A percentile compares a stretch with the other conserved stretches of the same genome.
Evolutionary conservation across 495 filamentous ascomycete species (phyloP).

Genomic region (Penicillium lividum): DNA sequence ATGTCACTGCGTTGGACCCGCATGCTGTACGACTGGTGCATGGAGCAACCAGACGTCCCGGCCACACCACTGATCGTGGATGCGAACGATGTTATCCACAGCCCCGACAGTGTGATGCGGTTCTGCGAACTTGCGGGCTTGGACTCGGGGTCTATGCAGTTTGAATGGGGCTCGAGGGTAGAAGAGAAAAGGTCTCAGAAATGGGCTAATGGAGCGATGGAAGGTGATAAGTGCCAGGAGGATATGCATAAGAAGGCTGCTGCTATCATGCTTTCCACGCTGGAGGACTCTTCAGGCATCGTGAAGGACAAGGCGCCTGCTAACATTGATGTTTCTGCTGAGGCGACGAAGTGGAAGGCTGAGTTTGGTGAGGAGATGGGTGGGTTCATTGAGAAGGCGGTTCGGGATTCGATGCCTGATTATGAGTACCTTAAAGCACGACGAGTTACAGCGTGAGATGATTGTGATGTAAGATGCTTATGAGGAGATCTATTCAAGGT

Average conservation of each 20-base stretch:
- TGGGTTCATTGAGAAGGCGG: constrained; percentile 34
- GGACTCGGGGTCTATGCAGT: constrained; percentile 26
- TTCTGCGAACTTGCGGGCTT: constrained; percentile 37
- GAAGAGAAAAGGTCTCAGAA: background rate
- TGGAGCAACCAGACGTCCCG: constrained; percentile 15
- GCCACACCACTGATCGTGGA: constrained; percentile 32
- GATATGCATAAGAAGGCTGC: background rate
- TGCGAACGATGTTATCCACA: constrained; percentile 45
- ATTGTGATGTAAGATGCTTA: too few species aligned
- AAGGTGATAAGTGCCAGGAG: background rate
- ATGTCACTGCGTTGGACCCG: constrained; percentile 33
- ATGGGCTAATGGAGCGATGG: background rate
- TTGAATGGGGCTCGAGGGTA: background rate
- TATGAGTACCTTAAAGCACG: constrained; percentile 47
- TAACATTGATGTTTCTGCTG: constrained; percentile 37
- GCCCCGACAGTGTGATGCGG: constrained; percentile 30
- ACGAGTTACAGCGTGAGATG: constrained; percentile 10
- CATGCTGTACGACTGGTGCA: constrained; percentile 36
- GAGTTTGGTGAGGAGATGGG: constrained; percentile 22
- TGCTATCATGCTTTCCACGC: constrained; percentile 31
- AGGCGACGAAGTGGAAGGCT: constrained; percentile 28
- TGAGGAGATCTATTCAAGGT: too few species aligned
- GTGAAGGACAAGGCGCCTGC: constrained; percentile 34
- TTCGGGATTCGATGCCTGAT: constrained; percentile 45
- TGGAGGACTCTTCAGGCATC: constrained; percentile 37